Conservation (phyloP, 1,284 basidiomycete species). For the Termitomyces sp. region DNA sequence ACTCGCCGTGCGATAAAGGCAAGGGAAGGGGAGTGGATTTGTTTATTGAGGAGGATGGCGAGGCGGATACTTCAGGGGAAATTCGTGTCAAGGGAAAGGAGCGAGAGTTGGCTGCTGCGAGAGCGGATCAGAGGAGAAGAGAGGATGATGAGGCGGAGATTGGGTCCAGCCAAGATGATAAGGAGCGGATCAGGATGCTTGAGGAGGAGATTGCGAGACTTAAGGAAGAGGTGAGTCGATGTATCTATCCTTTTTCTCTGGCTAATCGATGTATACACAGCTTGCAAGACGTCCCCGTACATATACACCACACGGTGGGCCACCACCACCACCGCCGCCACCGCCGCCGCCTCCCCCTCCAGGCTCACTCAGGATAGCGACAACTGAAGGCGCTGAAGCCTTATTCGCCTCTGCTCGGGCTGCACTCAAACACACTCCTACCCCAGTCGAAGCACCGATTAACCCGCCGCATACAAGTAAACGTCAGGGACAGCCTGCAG, state of each 20-base stretch:
- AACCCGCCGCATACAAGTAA: constrained; percentile 39
- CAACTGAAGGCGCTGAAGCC: constrained; percentile 29
- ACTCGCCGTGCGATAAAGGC: constrained; percentile 35
- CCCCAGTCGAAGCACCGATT: constrained; percentile 60
- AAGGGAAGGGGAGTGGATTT: constrained; percentile 42
- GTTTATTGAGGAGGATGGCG: constrained; percentile 20
- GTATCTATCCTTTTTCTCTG: background rate
- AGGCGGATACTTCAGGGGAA: constrained; percentile 39
- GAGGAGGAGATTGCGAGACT: constrained; percentile 63
- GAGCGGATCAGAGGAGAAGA: constrained; percentile 43
- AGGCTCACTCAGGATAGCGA: constrained; percentile 19
- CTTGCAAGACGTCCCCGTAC: constrained; percentile 40
- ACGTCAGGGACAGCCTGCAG: constrained; percentile 56
- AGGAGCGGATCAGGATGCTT: constrained; percentile 56
- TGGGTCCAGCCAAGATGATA: constrained; percentile 48
- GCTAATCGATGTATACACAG: constrained; percentile 26
- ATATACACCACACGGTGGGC: constrained; percentile 11
- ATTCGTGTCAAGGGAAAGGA: constrained; percentile 53
- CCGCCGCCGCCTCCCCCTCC: constrained; percentile 43
- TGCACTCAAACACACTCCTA: constrained; percentile 52
- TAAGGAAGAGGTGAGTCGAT: constrained; percentile 51
- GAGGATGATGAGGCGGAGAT: constrained; percentile 19
- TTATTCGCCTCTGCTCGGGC: constrained; percentile 58
- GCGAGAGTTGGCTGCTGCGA: constrained; percentile 49
- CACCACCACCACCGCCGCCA: constrained; percentile 45